Evolutionary conservation across 2,329 filamentous ascomycete species (phyloP).

Genomic region (Penicillium concentricum): DNA sequence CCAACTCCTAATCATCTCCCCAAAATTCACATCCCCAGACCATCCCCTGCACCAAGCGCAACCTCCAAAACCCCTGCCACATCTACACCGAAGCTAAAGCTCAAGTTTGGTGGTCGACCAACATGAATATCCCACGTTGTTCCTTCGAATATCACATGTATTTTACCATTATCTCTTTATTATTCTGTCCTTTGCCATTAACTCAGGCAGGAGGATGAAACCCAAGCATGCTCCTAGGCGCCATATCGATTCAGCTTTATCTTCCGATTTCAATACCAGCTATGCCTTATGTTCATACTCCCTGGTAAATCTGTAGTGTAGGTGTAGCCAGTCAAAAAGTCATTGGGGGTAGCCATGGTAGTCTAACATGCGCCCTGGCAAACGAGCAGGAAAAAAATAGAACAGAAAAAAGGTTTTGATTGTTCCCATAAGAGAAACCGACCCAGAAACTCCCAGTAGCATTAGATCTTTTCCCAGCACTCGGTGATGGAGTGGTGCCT

Average conservation of each 20-base stretch:
- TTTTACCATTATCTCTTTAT: conserved; percentile 13
- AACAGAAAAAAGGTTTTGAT: conserved; percentile 30
- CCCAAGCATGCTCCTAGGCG: conserved; percentile 16
- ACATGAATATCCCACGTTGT: conserved; percentile 24
- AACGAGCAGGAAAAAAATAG: conserved; percentile 5
- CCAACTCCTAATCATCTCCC: conserved; percentile 28
- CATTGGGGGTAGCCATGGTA: background rate
- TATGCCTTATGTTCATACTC: background rate
- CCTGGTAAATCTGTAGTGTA: background rate
- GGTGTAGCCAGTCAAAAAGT: background rate
- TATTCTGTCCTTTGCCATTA: conserved; percentile 9
- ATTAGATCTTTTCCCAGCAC: conserved; percentile 30
- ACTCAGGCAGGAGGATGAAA: background rate
- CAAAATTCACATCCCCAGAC: conserved; percentile 37
- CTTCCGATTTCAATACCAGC: conserved; percentile 10
- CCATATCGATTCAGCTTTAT: conserved; percentile 10
- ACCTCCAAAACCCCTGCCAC: conserved; percentile 28
- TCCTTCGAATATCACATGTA: conserved; percentile 17
- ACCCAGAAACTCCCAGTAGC: conserved; percentile 39
- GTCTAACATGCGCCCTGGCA: conserved; percentile 4
- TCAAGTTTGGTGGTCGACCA: conserved; percentile 38
- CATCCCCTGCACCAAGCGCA: conserved; percentile 29
- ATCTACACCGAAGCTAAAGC: conserved; percentile 43
- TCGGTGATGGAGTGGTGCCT: conserved; percentile 9
- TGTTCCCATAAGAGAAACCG: conserved; percentile 34